phyloP scores from a whole-genome alignment of 768 basidiomycete genomes.

The Calvatia gigantea region DNA sequence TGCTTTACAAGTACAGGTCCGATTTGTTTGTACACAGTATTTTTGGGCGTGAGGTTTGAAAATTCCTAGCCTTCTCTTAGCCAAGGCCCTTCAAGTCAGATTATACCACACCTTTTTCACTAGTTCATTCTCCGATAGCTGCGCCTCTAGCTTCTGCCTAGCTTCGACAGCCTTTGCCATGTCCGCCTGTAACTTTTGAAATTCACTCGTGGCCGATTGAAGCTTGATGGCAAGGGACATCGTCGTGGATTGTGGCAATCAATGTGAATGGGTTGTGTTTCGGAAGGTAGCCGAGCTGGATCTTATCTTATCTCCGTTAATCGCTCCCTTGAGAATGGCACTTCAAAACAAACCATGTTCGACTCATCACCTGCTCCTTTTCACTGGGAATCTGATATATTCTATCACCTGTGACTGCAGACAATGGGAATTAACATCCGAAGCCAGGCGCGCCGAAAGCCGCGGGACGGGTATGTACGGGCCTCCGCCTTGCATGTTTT shows the following conservation, averaged over 20 bases:
- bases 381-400: background rate
- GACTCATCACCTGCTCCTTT: background rate
- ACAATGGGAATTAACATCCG: background rate
- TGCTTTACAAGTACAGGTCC: constrained; percentile 91
- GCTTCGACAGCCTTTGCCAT: constrained; percentile 72
- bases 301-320: constrained; percentile 5
- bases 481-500: background rate
- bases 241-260: constrained; percentile 11
- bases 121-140: constrained; percentile 86
- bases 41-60: constrained; percentile 62
- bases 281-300: background rate
- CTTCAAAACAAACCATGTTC: background rate
- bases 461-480: background rate
- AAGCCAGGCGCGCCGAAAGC: background rate
- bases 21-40: constrained; percentile 85
- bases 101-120: constrained; percentile 70
- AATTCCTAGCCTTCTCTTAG: constrained; percentile 66
- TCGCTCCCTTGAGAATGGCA: background rate
- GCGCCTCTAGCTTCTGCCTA: constrained; percentile 84
- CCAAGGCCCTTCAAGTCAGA: background rate
- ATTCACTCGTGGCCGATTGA: constrained; percentile 69
- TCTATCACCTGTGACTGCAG: background rate
- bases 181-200: constrained; percentile 78
- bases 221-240: constrained; percentile 61
- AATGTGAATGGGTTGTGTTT: background rate